Evolutionary conservation across 2,329 filamentous ascomycete species (phyloP).

Genomic region (Alternaria solani): DNA sequence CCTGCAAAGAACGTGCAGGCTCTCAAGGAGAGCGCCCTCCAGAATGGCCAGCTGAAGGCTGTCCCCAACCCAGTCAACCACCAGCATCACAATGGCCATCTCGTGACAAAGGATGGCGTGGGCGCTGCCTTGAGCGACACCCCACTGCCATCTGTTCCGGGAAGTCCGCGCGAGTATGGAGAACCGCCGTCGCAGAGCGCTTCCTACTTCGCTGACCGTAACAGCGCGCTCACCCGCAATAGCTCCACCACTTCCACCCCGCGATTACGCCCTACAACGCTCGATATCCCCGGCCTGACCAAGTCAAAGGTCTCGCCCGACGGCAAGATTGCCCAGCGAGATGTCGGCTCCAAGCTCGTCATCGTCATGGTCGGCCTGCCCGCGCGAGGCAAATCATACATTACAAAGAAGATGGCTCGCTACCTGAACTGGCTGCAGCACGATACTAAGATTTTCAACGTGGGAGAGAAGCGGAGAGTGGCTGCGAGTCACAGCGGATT

Average conservation of each 20-base stretch:
- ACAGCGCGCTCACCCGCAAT: slow-evolving; percentile 72
- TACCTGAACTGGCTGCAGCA: slow-evolving; percentile 98
- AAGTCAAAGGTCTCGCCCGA: slow-evolving; percentile 95
- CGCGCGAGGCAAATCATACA: slow-evolving; percentile 95
- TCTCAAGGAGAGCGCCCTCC: slow-evolving; percentile 32
- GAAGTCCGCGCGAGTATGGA: slow-evolving; percentile 68
- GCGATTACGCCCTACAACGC: slow-evolving; percentile 85
- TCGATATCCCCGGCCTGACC: slow-evolving; percentile 96
- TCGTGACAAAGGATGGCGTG: slow-evolving; percentile 53
- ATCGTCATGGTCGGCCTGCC: slow-evolving; percentile 98
- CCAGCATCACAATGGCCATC: slow-evolving; percentile 25
- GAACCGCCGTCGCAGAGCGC: slow-evolving; percentile 16
- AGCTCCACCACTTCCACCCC: slow-evolving; percentile 82
- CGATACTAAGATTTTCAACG: slow-evolving; percentile 95
- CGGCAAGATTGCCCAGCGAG: slow-evolving; percentile 88
- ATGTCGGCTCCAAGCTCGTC: slow-evolving; percentile 95
- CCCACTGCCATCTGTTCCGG: slow-evolving; percentile 68
- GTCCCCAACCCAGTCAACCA: slow-evolving; percentile 20
- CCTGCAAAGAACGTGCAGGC: slow-evolving; percentile 35
- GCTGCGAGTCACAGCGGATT: slow-evolving; percentile 69
- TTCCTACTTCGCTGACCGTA: slow-evolving; percentile 28
- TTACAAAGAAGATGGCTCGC: slow-evolving; percentile 95
- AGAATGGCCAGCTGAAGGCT: slow-evolving; percentile 43
- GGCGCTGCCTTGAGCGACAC: slow-evolving; percentile 68
- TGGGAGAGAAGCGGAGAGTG: slow-evolving; percentile 86